Conservation (phyloP, 768 basidiomycete genomes). For the Suillus fuscotomentosus region DNA sequence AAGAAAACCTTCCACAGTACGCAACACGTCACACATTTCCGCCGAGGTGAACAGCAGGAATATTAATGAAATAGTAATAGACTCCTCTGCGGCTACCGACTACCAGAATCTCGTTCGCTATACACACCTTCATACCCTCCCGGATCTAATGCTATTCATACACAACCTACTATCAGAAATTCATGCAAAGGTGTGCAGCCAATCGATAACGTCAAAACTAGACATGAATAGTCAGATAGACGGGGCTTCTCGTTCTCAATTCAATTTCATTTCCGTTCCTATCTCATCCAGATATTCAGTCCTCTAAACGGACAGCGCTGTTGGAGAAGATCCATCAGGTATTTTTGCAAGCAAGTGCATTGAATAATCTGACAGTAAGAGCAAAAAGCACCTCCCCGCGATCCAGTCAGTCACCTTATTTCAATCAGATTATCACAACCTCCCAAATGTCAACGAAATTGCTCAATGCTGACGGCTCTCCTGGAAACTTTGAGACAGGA, state of each 20-base stretch:
- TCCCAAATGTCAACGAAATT: conserved; percentile 72
- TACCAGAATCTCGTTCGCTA: conserved; percentile 23
- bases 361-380: conserved; percentile 50
- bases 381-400: conserved; percentile 3
- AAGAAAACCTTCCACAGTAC: conserved; percentile 23
- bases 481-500: conserved; percentile 66
- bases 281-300: conserved; percentile 36
- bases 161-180: conserved; percentile 51
- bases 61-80: conserved; percentile 27
- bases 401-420: conserved; percentile 8
- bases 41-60: not conserved
- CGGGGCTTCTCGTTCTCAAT: conserved; percentile 60
- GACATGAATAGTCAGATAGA: conserved; percentile 32
- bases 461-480: conserved; percentile 58
- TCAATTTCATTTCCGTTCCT: conserved; percentile 72
- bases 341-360: conserved; percentile 48
- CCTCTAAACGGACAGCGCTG: conserved; percentile 38
- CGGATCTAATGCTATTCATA: conserved; percentile 59
- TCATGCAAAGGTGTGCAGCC: conserved; percentile 43
- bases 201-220: not conserved
- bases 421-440: conserved; percentile 50
- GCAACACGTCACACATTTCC: not conserved
- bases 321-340: conserved; percentile 52
- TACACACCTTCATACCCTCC: conserved; percentile 40
- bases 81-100: conserved; percentile 39